Evolutionary conservation across 805 yeast species (phyloP).

Genomic region (Yarrowia sp.): DNA sequence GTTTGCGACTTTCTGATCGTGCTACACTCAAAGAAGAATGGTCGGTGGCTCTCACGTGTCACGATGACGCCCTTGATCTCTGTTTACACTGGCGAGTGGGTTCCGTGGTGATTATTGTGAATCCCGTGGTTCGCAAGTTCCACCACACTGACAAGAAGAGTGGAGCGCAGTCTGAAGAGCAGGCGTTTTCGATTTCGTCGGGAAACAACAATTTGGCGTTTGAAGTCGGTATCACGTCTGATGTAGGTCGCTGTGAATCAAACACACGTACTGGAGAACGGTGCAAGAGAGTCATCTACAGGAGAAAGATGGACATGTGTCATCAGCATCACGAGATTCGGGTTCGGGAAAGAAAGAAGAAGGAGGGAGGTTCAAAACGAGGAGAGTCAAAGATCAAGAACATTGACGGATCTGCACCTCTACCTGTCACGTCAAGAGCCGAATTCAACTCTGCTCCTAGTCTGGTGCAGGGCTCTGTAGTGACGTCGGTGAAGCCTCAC

Average conservation of each 20-base stretch:
- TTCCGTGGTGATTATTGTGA: background rate
- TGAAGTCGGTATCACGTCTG: constrained; percentile 11
- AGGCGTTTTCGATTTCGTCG: background rate
- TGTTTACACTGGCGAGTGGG: constrained; percentile 8
- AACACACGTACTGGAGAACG: background rate
- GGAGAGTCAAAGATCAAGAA: background rate
- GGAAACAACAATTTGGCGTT: constrained; percentile 20
- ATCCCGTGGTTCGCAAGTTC: background rate
- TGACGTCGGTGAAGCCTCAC: constrained; percentile 1
- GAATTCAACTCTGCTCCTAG: constrained; percentile 26
- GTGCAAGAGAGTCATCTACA: constrained; percentile 10
- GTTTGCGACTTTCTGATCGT: background rate
- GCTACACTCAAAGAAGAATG: constrained; percentile 1
- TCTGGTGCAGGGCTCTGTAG: background rate
- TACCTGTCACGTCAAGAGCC: background rate
- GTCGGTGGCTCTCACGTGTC: constrained; percentile 1
- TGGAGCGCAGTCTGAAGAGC: too few relatives aligned
- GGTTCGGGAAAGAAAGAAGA: background rate
- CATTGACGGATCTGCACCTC: background rate
- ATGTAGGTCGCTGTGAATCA: constrained; percentile 8
- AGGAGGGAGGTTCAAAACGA: background rate
- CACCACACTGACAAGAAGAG: too few relatives aligned
- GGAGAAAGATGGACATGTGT: constrained; percentile 14
- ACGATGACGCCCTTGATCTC: background rate
- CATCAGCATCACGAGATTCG: constrained; percentile 6